These are phyloP conservation scores for Zostera marina DNA, from an alignment of 116 monocot species.

Conservation along the genomic window DNA sequence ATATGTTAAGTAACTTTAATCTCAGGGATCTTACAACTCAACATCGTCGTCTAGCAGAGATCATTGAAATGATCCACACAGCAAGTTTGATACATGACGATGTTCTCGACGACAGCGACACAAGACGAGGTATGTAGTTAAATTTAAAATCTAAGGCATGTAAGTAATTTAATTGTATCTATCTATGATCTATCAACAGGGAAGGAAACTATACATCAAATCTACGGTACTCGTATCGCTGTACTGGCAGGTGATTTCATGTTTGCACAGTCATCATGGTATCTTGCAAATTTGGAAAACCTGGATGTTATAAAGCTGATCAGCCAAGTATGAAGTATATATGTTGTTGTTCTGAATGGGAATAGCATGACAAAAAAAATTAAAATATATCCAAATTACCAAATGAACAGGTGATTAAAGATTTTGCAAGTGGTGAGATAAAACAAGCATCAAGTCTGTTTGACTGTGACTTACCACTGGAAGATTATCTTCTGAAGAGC, in stretches of 20 bases:
- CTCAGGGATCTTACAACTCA: slow-evolving; percentile 57
- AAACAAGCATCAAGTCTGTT: slow-evolving; percentile 86
- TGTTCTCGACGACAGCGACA: slow-evolving; percentile 79
- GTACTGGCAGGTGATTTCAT: slow-evolving; percentile 94
- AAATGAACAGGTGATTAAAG: slow-evolving; percentile 74
- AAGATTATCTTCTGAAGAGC: slow-evolving; percentile 85
- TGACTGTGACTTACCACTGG: slow-evolving; percentile 49
- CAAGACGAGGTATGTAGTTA: slow-evolving; percentile 58
- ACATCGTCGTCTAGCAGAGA: slow-evolving; percentile 87
- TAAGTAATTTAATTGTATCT: no score
- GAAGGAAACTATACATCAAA: slow-evolving; percentile 85
- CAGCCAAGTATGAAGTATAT: slow-evolving; percentile 43
- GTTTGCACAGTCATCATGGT: slow-evolving; percentile 98
- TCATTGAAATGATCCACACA: slow-evolving; percentile 98
- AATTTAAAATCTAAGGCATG: no score
- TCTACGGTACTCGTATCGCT: slow-evolving; percentile 75
- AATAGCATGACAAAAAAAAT: neutral
- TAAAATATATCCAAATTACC: no score
- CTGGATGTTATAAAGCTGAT: slow-evolving; percentile 91
- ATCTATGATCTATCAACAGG: slow-evolving; percentile 16
- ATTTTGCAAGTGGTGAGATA: slow-evolving; percentile 96
- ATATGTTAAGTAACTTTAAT: slow-evolving; percentile 1
- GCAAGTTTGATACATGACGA: slow-evolving; percentile 99
- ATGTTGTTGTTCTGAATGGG: neutral
- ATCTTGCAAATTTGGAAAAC: slow-evolving; percentile 90